Evolutionary conservation across 2,329 filamentous ascomycete genomes (phyloP), one percentile per base, ranked within the genome.

Genomic region (Ophiostoma tasmaniense): DNA sequence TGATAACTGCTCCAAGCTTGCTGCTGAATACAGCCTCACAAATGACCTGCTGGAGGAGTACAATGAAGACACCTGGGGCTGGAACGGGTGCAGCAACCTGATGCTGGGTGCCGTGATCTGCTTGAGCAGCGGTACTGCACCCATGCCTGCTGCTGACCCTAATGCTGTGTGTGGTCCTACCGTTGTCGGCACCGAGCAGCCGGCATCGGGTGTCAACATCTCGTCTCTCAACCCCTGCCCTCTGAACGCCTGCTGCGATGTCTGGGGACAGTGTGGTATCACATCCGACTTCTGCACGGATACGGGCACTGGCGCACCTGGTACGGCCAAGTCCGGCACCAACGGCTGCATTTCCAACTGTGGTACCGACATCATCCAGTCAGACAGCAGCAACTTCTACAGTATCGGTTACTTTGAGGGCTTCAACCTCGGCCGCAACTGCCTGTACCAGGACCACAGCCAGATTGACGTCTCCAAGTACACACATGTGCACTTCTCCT

Each of bases 181-280:
- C 64, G 74, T 74, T 42, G 13, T n/a, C 55, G 55, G 55, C 5
- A 62, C 55, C 3, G 50, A 25, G 8, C 50, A 55, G 50, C 50
- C 50, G 1, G 11, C 11, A 10, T 22, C n/a, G 1, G 50, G 50
- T 55, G 50, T 55, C 50, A 55, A 55, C 50, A 55, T 55, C 10
- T 55, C 50, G n/a, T 28, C 50, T 14, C 67, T 78, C 5, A 78
- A 76, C 64, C 75, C 74, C 0, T 78, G 76, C 30, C 74, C 73
- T 1, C 70, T 77, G 0, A 76, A 76, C 6, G 73, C 73, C 13
- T 77, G 75, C 70, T 76, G 76, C 70, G 72, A 80, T 69, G 74
- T 76, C 50, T 81, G 79, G 75, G 82, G 82, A 0, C 76, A 80
- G 66, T 84, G 82, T 30, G 82, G 82, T 6, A 77, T 77, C 0